Evolutionary conservation across 768 basidiomycete genomes (phyloP), one percentile per base, ranked within the genome.

Genomic region (Brasilioporus rufonigricans): DNA sequence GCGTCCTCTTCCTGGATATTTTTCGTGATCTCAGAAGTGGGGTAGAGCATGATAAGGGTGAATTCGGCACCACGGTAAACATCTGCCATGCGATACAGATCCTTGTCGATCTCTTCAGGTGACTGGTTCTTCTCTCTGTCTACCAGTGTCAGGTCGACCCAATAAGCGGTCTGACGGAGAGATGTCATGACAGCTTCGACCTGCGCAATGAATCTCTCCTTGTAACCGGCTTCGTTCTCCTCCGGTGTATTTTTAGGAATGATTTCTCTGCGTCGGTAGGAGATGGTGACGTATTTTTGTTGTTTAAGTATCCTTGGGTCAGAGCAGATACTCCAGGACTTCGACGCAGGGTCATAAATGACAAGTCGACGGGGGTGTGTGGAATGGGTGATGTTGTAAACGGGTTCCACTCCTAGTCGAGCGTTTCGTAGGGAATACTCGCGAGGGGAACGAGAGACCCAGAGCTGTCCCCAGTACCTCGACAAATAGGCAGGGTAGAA

Each of bases 401-500:
- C 33, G 18, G 33, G 47, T 35, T 62, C 55, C 21, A 1, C 39
- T 32, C 44, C 61, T 21, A 39, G 10, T 31, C 21, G 23, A 24
- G 31, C 49, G 6, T 1, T 32, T 16, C 63, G 65, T 13, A 65
- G 35, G 43, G 65, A 62, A 44, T 61, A 50, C 18, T 69, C 68
- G 39, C 39, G 52, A 39, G 63, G 56, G 8, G 63, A 62, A 45
- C 57, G 57, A 52, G 66, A 31, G 19, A 26, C 39, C 68, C 65
- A 70, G n/a, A 70, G 60, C 1, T 68, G 65, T 3, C 65, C 57
- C 12, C 51, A 35, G 33, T 60, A 65, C 44, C 29, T 59, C 19
- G 63, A 54, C 40, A 60, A 43, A 32, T 67, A 67, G 24, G 60
- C 13, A 1, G 50, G 52, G 43, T 65, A 67, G n/a, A 39, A 14